These are phyloP conservation scores for Phytophthora hibernalis DNA, from an alignment of 352 stramenopile genomes.

Conservation along the genomic window DNA sequence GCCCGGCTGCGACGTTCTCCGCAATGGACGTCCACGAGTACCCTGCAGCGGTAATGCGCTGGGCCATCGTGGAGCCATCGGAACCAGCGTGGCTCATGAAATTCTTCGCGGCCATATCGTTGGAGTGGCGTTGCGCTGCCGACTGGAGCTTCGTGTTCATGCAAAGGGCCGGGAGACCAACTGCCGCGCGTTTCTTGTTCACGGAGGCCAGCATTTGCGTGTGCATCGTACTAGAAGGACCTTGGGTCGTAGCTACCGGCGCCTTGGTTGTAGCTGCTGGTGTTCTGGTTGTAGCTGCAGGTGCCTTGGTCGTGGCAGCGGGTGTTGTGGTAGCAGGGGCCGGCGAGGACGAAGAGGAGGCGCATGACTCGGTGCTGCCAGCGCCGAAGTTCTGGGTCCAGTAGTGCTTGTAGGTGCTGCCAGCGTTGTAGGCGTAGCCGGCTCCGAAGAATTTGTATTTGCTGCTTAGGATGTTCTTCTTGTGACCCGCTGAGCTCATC, in stretches of 20 bases:
- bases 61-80: slow-evolving; percentile 39
- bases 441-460: slow-evolving; percentile 38
- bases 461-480: slow-evolving; percentile 47
- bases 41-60: slow-evolving; percentile 42
- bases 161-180: slow-evolving; percentile 39
- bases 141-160: slow-evolving; percentile 38
- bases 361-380: slow-evolving; percentile 29
- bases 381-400: slow-evolving; percentile 65
- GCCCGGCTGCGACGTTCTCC: slow-evolving; percentile 56
- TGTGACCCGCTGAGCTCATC: slow-evolving; percentile 62
- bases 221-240: slow-evolving; percentile 25
- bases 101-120: slow-evolving; percentile 53
- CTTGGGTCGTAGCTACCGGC: neutral
- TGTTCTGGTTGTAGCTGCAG: slow-evolving; percentile 1
- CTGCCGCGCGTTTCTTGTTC: slow-evolving; percentile 48
- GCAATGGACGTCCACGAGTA: slow-evolving; percentile 51
- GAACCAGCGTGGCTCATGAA: slow-evolving; percentile 58
- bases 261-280: slow-evolving; percentile 35
- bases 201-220: slow-evolving; percentile 48
- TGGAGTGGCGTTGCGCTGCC: slow-evolving; percentile 31
- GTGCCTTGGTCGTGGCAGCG: slow-evolving; percentile 24
- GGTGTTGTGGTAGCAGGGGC: slow-evolving; percentile 10
- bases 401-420: slow-evolving; percentile 50
- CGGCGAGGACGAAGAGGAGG: slow-evolving; percentile 2
- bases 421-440: slow-evolving; percentile 41